These are phyloP conservation scores for Verticillium klebahnii DNA, from an alignment of 2,329 filamentous ascomycete genomes.

Conservation along the genomic window DNA sequence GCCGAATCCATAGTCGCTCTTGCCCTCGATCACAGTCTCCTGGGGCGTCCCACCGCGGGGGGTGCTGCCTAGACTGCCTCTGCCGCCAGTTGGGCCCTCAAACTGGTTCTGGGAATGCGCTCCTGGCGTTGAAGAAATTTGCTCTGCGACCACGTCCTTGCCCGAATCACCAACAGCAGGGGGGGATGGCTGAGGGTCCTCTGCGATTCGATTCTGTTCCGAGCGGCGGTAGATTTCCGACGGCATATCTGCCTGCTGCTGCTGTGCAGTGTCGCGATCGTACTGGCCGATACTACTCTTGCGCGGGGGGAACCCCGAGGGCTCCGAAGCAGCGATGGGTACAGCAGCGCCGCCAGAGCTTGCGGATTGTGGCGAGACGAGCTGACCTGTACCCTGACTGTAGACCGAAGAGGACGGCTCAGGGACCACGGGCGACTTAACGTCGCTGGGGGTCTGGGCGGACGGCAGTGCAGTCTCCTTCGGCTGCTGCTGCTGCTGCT, in stretches of 20 bases:
- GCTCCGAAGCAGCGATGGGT: conserved; percentile 19
- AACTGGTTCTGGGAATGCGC: background rate
- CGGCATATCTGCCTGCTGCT: conserved; percentile 50
- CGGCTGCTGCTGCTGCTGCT: background rate
- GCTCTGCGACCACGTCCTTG: background rate
- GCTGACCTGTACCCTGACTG: conserved; percentile 9
- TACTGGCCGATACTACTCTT: conserved; percentile 57
- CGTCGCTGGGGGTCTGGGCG: conserved; percentile 6
- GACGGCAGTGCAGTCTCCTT: background rate
- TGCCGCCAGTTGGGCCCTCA: conserved; percentile 8
- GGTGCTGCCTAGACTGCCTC: background rate
- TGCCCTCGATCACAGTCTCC: conserved; percentile 52
- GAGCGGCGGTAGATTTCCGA: conserved; percentile 73
- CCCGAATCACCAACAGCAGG: conserved; percentile 13
- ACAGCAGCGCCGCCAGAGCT: conserved; percentile 5
- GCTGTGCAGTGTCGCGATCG: conserved; percentile 25
- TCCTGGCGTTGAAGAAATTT: background rate
- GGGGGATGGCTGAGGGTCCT: conserved; percentile 3
- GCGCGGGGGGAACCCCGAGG: conserved; percentile 49
- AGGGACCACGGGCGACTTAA: background rate
- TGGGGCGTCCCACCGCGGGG: conserved; percentile 23
- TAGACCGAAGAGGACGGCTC: conserved; percentile 7
- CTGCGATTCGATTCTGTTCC: conserved; percentile 50
- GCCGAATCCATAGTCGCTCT: conserved; percentile 44
- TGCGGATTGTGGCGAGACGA: conserved; percentile 14